These are phyloP conservation scores for Hippophae gyantsensis DNA, from an alignment of 306 rosid species.

Conservation along the genomic window DNA sequence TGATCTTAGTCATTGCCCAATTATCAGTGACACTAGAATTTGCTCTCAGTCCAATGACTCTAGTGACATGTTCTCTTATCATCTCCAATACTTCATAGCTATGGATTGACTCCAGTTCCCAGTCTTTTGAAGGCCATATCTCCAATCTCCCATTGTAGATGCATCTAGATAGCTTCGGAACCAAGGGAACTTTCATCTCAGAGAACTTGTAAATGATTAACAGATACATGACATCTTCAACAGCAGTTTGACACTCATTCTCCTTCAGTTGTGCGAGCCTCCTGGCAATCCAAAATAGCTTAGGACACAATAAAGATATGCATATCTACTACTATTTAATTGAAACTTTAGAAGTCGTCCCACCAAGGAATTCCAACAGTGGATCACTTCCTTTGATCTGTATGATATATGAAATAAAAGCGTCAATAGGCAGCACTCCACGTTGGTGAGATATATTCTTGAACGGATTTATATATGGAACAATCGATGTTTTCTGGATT, in stretches of 20 bases:
- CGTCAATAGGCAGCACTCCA: constrained; percentile 20
- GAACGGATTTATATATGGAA: constrained; percentile 22
- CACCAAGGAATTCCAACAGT: constrained; percentile 21
- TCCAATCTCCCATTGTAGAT: constrained; percentile 80
- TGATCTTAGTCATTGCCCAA: constrained; percentile 74
- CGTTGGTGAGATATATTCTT: constrained; percentile 12
- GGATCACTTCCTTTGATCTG: constrained; percentile 21
- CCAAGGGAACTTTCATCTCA: constrained; percentile 72
- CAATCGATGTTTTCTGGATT: constrained; percentile 8
- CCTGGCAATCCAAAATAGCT: constrained; percentile 50
- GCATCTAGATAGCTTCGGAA: constrained; percentile 79
- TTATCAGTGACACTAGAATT: constrained; percentile 67
- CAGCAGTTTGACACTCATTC: constrained; percentile 62
- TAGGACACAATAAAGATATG: constrained; percentile 19
- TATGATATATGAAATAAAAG: constrained; percentile 21
- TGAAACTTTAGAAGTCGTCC: constrained; percentile 12
- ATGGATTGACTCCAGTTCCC: constrained; percentile 84
- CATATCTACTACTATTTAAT: constrained; percentile 1
- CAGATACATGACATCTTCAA: constrained; percentile 83
- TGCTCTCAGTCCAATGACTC: constrained; percentile 71
- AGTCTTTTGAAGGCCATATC: constrained; percentile 83
- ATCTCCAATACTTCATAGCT: constrained; percentile 62
- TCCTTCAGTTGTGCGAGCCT: constrained; percentile 86
- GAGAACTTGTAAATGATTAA: constrained; percentile 69
- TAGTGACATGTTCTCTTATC: constrained; percentile 70